Evolutionary conservation across 768 basidiomycete genomes (phyloP).

Genomic region (Hemileccinum impolitum): DNA sequence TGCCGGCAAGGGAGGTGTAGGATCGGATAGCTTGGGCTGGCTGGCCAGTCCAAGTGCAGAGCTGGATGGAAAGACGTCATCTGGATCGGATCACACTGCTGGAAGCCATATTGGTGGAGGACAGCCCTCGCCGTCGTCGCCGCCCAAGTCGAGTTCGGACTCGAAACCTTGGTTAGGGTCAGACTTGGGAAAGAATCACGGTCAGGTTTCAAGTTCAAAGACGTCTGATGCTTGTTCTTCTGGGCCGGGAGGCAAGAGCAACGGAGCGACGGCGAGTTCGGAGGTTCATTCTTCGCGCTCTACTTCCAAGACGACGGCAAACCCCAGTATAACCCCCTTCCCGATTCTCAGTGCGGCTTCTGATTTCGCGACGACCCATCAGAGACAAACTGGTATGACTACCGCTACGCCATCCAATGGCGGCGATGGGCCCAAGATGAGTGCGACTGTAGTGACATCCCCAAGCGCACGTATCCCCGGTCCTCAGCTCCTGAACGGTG

Average conservation of each 20-base stretch:
- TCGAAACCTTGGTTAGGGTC: conserved; percentile 3
- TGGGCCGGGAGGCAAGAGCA: conserved; percentile 1
- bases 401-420: not conserved
- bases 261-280: not conserved
- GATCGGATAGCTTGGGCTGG: conserved; percentile 14
- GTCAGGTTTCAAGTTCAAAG: not conserved
- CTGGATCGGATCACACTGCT: conserved; percentile 4
- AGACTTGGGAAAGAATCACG: conserved; percentile 2
- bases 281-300: not conserved
- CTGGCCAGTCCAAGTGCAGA: conserved; percentile 9
- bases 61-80: conserved; percentile 1
- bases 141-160: conserved; percentile 2
- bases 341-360: conserved; percentile 16
- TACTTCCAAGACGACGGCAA: not conserved
- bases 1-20: conserved; percentile 13
- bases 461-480: conserved; percentile 1
- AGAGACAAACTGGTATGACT: not conserved
- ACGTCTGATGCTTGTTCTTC: not conserved
- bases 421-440: conserved; percentile 7
- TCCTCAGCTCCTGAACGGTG: not conserved
- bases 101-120: conserved; percentile 4
- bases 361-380: not conserved
- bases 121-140: not conserved
- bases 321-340: conserved; percentile 12
- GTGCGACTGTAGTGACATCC: conserved; percentile 1